Base-by-base conservation (phyloP, 139 green algal species). In the Coelastrella sp. region DNA sequence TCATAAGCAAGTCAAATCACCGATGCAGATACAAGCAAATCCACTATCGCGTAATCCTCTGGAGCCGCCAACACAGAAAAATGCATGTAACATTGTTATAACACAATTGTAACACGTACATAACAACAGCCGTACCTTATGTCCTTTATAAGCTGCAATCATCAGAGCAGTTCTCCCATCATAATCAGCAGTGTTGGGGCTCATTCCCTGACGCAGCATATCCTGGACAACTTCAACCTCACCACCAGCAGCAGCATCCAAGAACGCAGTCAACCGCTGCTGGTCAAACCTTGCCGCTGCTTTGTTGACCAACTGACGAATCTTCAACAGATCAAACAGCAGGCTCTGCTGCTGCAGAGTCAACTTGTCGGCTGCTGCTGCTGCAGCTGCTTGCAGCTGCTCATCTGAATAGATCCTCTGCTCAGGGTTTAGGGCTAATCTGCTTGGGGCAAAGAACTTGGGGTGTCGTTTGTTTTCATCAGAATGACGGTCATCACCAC, bases 131-230 rank as follows among this genome's bases (percentile, higher is more conserved):
- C n/a, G n/a, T n/a, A 84, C 80, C 64, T 87, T 37, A 66, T 92
- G 83, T 25, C 91, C 91, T 23, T 88, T 89, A 4, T 40, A 75
- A 2, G 71, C 77, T 0, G 86, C 86, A 53, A 94, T 71, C 81
- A 90, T 88, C 40, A 94, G 81, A 4, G 81, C 88, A 0, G 84
- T 93, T 25, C 89, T 82, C 9, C 87, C 83, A 45, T 94, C 91
- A 45, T 92, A 92, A 78, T 94, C 89, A 8, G 79, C 69, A 30
- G 19, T 80, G 63, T 94, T 75, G 0, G 85, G 53, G 32, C 40
- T 76, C 78, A 91, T 90, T n/a, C 89, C 88, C 32, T 92, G 88
- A 48, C 89, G 81, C 81, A 94, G 66, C 89, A 94, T 89, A 66
- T 84, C 76, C 69, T 83, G 59, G 41, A 86, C 66, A 9, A 50